These are phyloP conservation scores for Camelina neglecta DNA, from an alignment of 345 rosid species.

Conservation along the genomic window DNA sequence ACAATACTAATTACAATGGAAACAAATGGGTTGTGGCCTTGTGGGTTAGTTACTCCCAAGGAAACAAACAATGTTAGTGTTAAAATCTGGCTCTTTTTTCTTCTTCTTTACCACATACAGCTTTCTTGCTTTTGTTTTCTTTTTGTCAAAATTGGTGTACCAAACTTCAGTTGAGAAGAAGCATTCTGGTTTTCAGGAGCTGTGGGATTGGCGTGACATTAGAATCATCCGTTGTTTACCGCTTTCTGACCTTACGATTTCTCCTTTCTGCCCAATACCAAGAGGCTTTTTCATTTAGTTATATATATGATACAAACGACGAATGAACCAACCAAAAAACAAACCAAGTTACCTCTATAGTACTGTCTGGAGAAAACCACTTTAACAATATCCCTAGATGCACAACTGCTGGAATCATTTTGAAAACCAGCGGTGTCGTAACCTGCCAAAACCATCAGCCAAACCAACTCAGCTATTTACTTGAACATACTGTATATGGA, in stretches of 20 bases:
- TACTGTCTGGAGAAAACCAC: constrained; percentile 56
- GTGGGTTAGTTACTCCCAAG: constrained; percentile 13
- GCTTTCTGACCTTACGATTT: constrained; percentile 48
- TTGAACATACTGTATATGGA: background rate
- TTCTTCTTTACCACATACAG: constrained; percentile 13
- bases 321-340: constrained; percentile 16
- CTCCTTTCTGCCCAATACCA: constrained; percentile 55
- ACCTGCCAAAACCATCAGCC: constrained; percentile 44
- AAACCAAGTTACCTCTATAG: constrained; percentile 46
- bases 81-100: background rate
- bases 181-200: constrained; percentile 18
- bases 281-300: background rate
- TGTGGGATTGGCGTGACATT: constrained; percentile 42
- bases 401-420: constrained; percentile 55
- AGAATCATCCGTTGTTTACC: constrained; percentile 43
- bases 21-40: constrained; percentile 32
- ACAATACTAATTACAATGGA: constrained; percentile 41
- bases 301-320: background rate
- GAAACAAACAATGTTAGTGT: constrained; percentile 39
- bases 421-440: constrained; percentile 59
- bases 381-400: constrained; percentile 53
- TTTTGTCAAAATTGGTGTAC: constrained; percentile 26
- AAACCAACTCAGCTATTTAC: constrained; percentile 19
- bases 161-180: constrained; percentile 34
- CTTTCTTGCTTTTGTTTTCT: background rate